Conservation (phyloP, 768 basidiomycete genomes). For the Naganishia randhawae region DNA sequence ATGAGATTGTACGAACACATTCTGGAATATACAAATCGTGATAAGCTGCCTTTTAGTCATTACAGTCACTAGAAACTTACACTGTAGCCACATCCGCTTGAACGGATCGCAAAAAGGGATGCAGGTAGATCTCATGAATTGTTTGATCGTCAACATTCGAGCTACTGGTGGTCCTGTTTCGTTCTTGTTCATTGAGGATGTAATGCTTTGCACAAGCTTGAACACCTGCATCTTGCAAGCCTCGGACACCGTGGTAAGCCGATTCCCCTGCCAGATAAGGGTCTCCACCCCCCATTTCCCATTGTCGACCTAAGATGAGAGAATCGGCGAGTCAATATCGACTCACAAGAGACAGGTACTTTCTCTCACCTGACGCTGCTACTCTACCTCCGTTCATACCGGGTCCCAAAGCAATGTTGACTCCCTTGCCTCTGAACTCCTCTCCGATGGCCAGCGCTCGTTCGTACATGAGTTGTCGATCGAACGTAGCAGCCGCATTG, state of each 20-base stretch:
- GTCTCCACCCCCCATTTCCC: slow-evolving; percentile 91
- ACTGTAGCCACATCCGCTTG: slow-evolving; percentile 65
- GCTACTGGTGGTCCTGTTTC: slow-evolving; percentile 47
- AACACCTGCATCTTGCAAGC: slow-evolving; percentile 71
- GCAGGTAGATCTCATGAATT: slow-evolving; percentile 55
- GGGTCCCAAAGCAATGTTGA: slow-evolving; percentile 64
- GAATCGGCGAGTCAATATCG: background rate
- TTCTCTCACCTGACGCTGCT: slow-evolving; percentile 1
- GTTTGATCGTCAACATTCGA: slow-evolving; percentile 78
- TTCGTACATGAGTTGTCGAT: slow-evolving; percentile 69
- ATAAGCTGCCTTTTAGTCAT: background rate
- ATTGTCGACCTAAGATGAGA: slow-evolving; percentile 66
- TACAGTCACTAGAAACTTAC: background rate
- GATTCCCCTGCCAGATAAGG: slow-evolving; percentile 79
- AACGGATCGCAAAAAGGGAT: slow-evolving; percentile 57
- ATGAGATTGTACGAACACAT: slow-evolving; percentile 52
- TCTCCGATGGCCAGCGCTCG: slow-evolving; percentile 74
- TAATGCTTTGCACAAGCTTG: slow-evolving; percentile 58
- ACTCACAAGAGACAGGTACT: background rate
- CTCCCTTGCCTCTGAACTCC: slow-evolving; percentile 79
- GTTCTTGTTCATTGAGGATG: slow-evolving; percentile 54
- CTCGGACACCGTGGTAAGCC: slow-evolving; percentile 71
- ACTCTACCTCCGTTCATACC: slow-evolving; percentile 23
- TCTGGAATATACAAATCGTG: background rate
- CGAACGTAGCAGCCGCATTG: slow-evolving; percentile 78